Base-by-base conservation (phyloP, 2,329 filamentous ascomycete species). In the Ophiocordyceps camponoti-rufipedis region DNA sequence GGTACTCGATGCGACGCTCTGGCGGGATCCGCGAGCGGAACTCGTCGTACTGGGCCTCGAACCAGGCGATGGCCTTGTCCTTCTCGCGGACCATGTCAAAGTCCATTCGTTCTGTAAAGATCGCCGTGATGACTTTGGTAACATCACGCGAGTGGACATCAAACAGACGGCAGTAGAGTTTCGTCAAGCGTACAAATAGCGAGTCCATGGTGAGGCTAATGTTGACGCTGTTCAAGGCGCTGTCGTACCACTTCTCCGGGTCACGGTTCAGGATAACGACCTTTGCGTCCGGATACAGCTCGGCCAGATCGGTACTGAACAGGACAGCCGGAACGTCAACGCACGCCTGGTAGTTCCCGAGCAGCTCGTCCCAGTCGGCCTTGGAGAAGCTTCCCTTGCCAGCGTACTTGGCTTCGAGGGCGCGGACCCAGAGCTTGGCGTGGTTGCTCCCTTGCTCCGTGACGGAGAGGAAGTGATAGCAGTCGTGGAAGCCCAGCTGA, bases 201-300 rank as follows among this genome's bases (percentile, higher is more conserved):
- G 48, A 49, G 18, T 19, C 3, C 46, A 49, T 47, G 31, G 41
- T 28, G 43, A 71, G 75, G 44, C 77, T 72, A 77, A 76, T 80
- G 64, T 73, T 72, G 31, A 81, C 75, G 5, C 78, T 82, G 61
- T 77, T 76, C 70, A 79, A 72, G 18, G 75, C 77, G 42, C 75
- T 76, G 10, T 62, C 62, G 54, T 69, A 62, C 67, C 79, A 83
- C 38, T 73, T 72, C 57, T 82, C 69, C 35, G 81, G 73, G 47
- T 82, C 75, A 42, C 78, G 72, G 46, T 71, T 78, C 12, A 76
- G 80, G 50, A 85, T 64, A 44, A 85, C 70, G 46, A 84, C 74
- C 61, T 84, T 84, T 47, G 80, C 80, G 46, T 83, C 75, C 1
- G 80, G 80, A 56, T 84, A 84, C n/a, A 78, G 75, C 54, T 79